Conservation (phyloP, 257 asterid species). For the Gentiana straminea region DNA sequence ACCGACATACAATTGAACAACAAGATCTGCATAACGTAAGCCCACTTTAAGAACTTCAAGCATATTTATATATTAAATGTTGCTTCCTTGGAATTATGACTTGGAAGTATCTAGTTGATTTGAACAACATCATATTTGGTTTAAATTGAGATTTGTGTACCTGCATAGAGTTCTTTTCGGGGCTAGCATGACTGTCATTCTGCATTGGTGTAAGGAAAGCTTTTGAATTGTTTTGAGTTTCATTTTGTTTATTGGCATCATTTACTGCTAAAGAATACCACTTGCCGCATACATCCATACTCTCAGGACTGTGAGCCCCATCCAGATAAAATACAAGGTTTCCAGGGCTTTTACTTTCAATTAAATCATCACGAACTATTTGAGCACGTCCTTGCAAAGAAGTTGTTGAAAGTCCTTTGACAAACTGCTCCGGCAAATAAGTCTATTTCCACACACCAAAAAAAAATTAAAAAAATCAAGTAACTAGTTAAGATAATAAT, state of each 20-base stretch:
- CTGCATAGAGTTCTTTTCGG: constrained; percentile 16
- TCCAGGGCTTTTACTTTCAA: constrained; percentile 53
- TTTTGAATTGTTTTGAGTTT: constrained; percentile 7
- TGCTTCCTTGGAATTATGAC: background rate
- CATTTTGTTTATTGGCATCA: constrained; percentile 29
- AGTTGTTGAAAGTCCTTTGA: constrained; percentile 69
- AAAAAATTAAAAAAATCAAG: background rate
- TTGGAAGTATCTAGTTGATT: background rate
- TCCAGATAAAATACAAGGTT: constrained; percentile 82
- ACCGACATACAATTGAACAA: constrained; percentile 96
- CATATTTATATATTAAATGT: no score
- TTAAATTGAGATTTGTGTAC: constrained; percentile 5
- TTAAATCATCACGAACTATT: constrained; percentile 56
- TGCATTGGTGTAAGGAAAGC: constrained; percentile 3
- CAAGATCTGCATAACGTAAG: constrained; percentile 61
- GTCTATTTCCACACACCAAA: constrained; percentile 30
- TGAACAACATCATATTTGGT: background rate
- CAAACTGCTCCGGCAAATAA: constrained; percentile 78
- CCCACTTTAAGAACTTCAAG: no score
- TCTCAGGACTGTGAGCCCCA: constrained; percentile 99
- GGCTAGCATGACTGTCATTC: background rate
- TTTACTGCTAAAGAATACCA: constrained; percentile 71
- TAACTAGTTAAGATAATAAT: background rate
- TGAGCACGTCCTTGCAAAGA: constrained; percentile 95
- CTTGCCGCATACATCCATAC: constrained; percentile 97